Percentiles rank a stretch among this genome's conserved stretches.
These are phyloP conservation scores for Cucurbitaria berberidis DNA, from an alignment of 2,329 filamentous ascomycete species.

Conservation along the genomic window DNA sequence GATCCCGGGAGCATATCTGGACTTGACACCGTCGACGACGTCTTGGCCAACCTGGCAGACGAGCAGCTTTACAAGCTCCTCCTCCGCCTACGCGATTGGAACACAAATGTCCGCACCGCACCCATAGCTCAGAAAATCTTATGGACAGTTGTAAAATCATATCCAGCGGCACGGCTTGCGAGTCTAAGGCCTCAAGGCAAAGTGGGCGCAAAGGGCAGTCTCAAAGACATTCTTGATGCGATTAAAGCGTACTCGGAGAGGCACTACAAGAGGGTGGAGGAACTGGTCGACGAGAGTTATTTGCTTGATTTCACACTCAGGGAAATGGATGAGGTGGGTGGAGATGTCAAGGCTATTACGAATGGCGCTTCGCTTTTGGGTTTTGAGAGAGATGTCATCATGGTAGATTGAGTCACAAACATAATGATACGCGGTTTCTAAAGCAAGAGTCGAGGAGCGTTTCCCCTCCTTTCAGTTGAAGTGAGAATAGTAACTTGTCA, in stretches of 20 bases:
- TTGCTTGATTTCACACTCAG: constrained; percentile 89
- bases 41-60: constrained; percentile 77
- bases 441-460: background rate
- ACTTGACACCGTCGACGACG: constrained; percentile 75
- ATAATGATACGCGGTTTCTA: background rate
- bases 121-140: constrained; percentile 85
- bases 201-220: constrained; percentile 45
- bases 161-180: constrained; percentile 79
- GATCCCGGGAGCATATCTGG: constrained; percentile 71
- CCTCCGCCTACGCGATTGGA: constrained; percentile 89
- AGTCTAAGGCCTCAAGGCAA: constrained; percentile 59
- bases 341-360: constrained; percentile 32
- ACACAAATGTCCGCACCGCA: constrained; percentile 89
- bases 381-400: constrained; percentile 36
- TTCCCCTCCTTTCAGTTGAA: background rate
- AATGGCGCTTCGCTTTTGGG: constrained; percentile 33
- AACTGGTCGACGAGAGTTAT: constrained; percentile 92
- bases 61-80: constrained; percentile 86
- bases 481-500: constrained; percentile 1
- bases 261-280: constrained; percentile 88
- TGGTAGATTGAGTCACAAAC: constrained; percentile 39
- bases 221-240: constrained; percentile 87
- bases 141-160: constrained; percentile 77
- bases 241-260: constrained; percentile 89
- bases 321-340: constrained; percentile 80